Base-by-base conservation (phyloP, 805 yeast species). In the Myxozyma neglecta region DNA sequence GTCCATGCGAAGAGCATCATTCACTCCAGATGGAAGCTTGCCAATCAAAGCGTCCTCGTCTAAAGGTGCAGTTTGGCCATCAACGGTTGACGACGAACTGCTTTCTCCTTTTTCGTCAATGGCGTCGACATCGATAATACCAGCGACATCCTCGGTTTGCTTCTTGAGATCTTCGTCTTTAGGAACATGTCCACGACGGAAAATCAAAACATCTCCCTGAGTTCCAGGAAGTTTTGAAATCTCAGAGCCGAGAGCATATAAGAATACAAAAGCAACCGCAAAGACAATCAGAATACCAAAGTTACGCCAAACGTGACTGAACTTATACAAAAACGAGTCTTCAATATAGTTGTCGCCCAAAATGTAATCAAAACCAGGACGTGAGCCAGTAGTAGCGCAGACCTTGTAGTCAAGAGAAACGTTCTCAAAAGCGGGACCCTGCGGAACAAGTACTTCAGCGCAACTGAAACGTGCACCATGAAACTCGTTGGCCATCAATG, bases 291-390 rank as follows among this genome's bases (percentile, higher is more conserved):
- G 61, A 61, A 87, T 83, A 70, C 91, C 96, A 60, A 87, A 79
- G 72, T 90, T 88, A 77, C 96, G 84, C 96, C 96, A 90, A 53
- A 82, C 80, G 73, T 90, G 89, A 29, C 73, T 65, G 69, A 80
- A 83, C 20, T 71, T 70, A 76, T 86, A 90, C 46, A 73, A 70
- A 73, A 73, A 89, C 8, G 84, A 72, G 2, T 68, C 69, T 5
- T 64, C 63, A 59, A 89, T 66, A 70, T 87, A 89, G 40, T 72
- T 74, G 65, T 85, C 83, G 68, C 96, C 96, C 37, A 73, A 69
- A 51, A 89, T 89, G 53, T 65, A 66, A 13, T 70, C 60, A 24
- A 5, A 1, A 57, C 91, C 90, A 0, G 86, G 77, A 3, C 70
- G 70, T n/a, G 90, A 75, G 57, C 89, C 88, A 34, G 81, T 83